A percentile compares a stretch with the other conserved stretches of the same genome.
These are phyloP conservation scores for Comarum palustre DNA, from an alignment of 306 rosid genomes.

Conservation along the genomic window DNA sequence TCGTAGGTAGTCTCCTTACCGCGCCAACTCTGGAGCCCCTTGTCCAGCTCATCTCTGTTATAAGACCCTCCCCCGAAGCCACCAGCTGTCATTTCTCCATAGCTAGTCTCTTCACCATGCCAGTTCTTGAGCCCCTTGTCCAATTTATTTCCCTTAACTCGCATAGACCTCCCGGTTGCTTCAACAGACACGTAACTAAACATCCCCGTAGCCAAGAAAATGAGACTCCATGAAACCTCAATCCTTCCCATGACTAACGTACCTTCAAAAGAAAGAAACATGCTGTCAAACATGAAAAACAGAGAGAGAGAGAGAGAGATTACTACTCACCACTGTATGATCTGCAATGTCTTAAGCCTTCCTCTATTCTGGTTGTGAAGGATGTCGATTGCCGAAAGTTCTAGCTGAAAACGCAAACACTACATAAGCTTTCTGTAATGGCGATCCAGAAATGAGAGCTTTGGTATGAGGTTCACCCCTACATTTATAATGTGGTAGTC, in stretches of 20 bases:
- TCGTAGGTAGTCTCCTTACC: background rate
- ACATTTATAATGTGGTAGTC: background rate
- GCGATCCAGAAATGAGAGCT: background rate
- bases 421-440: background rate
- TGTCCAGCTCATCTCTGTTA: background rate
- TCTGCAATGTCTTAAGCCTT: background rate
- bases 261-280: background rate
- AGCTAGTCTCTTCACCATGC: background rate
- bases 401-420: background rate
- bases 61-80: slow-evolving; percentile 34
- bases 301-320: background rate
- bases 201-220: slow-evolving; percentile 25
- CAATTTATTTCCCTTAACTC: slow-evolving; percentile 5
- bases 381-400: background rate
- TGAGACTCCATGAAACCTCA: slow-evolving; percentile 20
- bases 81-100: slow-evolving; percentile 15
- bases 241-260: slow-evolving; percentile 30
- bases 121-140: background rate
- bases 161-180: slow-evolving; percentile 28
- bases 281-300: background rate
- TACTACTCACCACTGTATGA: background rate
- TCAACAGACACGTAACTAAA: slow-evolving; percentile 12
- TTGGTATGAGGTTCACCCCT: background rate
- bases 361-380: background rate
- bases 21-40: slow-evolving; percentile 2